Evolutionary conservation across 2,329 filamentous ascomycete genomes (phyloP), one percentile per base, ranked within the genome.

Genomic region (Cladosporium sp.): DNA sequence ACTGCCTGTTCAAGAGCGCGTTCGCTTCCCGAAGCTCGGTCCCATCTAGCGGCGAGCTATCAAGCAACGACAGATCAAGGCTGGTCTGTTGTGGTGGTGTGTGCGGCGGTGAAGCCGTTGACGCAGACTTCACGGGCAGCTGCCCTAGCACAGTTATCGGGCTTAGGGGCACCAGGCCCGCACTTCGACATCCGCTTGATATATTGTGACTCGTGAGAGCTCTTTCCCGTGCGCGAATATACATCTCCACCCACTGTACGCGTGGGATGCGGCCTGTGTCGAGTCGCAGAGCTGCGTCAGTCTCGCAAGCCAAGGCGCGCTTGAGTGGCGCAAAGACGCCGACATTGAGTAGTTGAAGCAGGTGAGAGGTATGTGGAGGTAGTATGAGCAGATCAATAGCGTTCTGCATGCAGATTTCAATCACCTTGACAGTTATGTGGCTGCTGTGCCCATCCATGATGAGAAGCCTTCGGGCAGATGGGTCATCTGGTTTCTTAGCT

Each of bases 401-500:
- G 30, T 67, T 26, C 11, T 64, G 21, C 65, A 65, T 67, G 25
- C 58, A 68, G 46, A 46, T 58, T 4, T 58, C 39, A 11, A 65
- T 68, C 5, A 67, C 28, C 1, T 62, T 66, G 2, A 64, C 60
- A 18, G 66, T 68, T 32, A 68, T 58, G 39, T 68, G 65, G 32
- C 64, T 66, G 39, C 66, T 39, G 28, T 68, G 65, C 21, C 66
- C 60, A 25, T 66, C 66, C 56, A 65, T 58, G 46, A 66, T 43
- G 1, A 69, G 28, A 48, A 60, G 58, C 7, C 28, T 28, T 28
- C 28, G 28, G 28, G 28, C 4, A 4, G 28, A 4, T 4, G 28
- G 28, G 28, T 28, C 28, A 4, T 2, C 5, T 13, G 36, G 36
- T 26, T 23, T 48, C 3, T 36, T 60, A 7, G 23, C 3, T 11